Evolutionary conservation across 768 basidiomycete genomes (phyloP), one percentile per base, ranked within the genome.

Genomic region (Boletus speciosus): DNA sequence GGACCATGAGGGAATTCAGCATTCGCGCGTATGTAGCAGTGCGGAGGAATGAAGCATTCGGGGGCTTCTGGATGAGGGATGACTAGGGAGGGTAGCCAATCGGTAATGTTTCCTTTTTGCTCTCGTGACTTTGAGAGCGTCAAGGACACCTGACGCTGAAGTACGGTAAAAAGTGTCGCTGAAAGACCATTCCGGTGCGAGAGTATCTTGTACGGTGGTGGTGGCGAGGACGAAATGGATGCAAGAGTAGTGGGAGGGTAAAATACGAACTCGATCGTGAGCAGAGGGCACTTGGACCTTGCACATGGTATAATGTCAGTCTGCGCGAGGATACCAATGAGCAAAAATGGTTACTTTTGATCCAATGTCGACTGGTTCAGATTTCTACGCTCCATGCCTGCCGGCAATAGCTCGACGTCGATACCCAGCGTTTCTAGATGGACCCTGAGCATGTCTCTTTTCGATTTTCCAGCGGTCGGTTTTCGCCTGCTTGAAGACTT

Each of bases 281-380:
- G 69, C 35, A 84, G 71, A 15, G 82, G 80, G 12, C 79, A 81
- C 66, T 81, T 80, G n/a, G 77, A 83, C 71, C 92, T 94, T 68
- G 42, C 31, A 42, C 12, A 52, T 42, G 38, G 55, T 35, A 53
- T 6, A 38, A 51, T 27, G 39, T 73, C 38, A 66, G 57, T 32
- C 21, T 32, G 44, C 16, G 29, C 9, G 32, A 38, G 58, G 57
- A 27, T 44, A 56, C 37, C 5, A 50, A 19, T 42, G 48, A 68
- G 48, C 49, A 51, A 45, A 40, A 39, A 32, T 74, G 82, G 59
- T 55, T 70, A 96, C 93, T 81, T 91, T 68, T 76, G 73, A 73
- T 94, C 87, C 83, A 89, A 94, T 23, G 75, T 78, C 7, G 92
- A 93, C 67, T 92, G 88, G 67, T 95, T 97, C 51, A 78, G 60